phyloP scores from a whole-genome alignment of 2,329 filamentous ascomycete species.

The Cytospora schulzeri region DNA sequence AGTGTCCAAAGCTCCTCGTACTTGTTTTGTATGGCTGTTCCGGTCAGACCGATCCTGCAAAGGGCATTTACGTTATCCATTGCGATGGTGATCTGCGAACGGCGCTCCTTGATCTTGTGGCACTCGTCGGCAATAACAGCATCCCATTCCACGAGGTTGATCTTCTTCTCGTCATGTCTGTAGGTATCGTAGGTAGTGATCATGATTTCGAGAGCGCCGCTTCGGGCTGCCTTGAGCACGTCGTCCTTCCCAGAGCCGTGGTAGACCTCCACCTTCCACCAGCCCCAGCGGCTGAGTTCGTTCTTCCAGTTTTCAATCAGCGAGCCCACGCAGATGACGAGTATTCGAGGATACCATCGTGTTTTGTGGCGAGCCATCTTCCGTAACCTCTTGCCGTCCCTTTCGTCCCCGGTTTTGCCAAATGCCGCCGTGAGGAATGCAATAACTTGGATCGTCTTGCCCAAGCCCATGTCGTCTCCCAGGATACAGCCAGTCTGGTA shows the following conservation, averaged over 20 bases:
- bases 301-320: slow-evolving; percentile 90
- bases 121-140: slow-evolving; percentile 94
- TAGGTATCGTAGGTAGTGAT: slow-evolving; percentile 95
- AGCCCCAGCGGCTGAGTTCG: slow-evolving; percentile 88
- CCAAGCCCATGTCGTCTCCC: slow-evolving; percentile 96
- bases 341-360: slow-evolving; percentile 78
- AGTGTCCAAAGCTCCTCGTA: slow-evolving; percentile 97
- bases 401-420: slow-evolving; percentile 88
- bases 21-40: slow-evolving; percentile 96
- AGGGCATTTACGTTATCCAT: slow-evolving; percentile 91
- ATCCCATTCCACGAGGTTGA: slow-evolving; percentile 92
- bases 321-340: slow-evolving; percentile 87
- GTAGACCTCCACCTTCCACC: slow-evolving; percentile 86
- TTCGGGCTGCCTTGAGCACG: slow-evolving; percentile 69
- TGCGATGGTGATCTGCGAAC: slow-evolving; percentile 75
- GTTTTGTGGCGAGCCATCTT: slow-evolving; percentile 68
- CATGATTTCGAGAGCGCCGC: slow-evolving; percentile 83
- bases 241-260: slow-evolving; percentile 73
- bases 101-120: slow-evolving; percentile 81
- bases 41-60: slow-evolving; percentile 89
- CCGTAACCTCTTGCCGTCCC: slow-evolving; percentile 84
- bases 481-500: slow-evolving; percentile 89
- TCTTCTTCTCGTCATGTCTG: slow-evolving; percentile 67
- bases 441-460: slow-evolving; percentile 95
- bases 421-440: slow-evolving; percentile 90